Percentiles rank a stretch among this genome's conserved stretches.
These are phyloP conservation scores for Phylloporus sp. DNA, from an alignment of 768 basidiomycete genomes.

Conservation along the genomic window DNA sequence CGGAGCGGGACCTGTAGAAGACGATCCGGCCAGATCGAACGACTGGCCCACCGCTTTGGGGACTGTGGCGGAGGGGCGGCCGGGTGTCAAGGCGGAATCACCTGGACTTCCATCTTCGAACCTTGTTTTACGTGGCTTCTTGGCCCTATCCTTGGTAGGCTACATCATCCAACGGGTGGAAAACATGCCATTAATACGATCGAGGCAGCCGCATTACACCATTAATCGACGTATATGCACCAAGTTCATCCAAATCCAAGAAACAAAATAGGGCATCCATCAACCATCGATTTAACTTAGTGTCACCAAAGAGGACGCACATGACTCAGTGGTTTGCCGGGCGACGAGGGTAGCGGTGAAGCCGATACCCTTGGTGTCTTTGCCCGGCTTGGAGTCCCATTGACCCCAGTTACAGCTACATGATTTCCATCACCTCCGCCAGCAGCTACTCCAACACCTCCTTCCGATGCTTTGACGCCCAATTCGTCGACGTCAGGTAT, in stretches of 20 bases:
- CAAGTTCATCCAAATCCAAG: constrained; percentile 11
- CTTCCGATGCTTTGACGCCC: constrained; percentile 39
- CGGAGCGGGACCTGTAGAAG: constrained; percentile 3
- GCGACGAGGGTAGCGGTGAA: constrained; percentile 37
- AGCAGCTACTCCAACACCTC: constrained; percentile 32
- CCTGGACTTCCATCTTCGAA: constrained; percentile 15
- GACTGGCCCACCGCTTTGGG: background rate
- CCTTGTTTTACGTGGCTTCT: constrained; percentile 53
- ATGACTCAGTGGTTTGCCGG: constrained; percentile 71
- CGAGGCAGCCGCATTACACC: constrained; percentile 28
- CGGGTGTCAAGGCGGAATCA: background rate
- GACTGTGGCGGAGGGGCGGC: background rate
- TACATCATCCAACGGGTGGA: constrained; percentile 28
- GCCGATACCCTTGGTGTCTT: constrained; percentile 23
- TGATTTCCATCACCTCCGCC: constrained; percentile 12
- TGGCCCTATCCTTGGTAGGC: constrained; percentile 73
- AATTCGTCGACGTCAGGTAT: constrained; percentile 35
- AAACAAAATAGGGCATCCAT: constrained; percentile 20
- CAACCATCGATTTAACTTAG: constrained; percentile 44
- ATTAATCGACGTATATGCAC: constrained; percentile 29
- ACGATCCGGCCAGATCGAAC: background rate
- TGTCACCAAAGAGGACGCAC: constrained; percentile 79
- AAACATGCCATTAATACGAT: constrained; percentile 26
- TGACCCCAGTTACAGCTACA: constrained; percentile 16
- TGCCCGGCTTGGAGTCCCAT: constrained; percentile 7